Evolutionary conservation across 768 basidiomycete species (phyloP).

Genomic region (Pleurotus giganteus): DNA sequence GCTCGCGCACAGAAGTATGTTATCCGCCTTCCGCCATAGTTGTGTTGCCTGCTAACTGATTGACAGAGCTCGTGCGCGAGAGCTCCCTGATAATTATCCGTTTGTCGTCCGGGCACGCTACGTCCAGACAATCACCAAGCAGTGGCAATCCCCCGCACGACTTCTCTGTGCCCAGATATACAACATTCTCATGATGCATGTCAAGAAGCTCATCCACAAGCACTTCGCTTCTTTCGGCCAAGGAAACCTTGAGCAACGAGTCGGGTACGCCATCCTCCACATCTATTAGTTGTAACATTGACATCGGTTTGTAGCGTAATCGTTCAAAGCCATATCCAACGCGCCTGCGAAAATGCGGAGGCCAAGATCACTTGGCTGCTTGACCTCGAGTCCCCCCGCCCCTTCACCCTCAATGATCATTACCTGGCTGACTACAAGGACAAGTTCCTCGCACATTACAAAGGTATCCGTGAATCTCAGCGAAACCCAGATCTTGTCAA

Average conservation of each 20-base stretch:
- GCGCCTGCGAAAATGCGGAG: slow-evolving; percentile 36
- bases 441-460: slow-evolving; percentile 51
- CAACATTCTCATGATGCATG: slow-evolving; percentile 32
- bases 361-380: slow-evolving; percentile 47
- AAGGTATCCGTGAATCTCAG: slow-evolving; percentile 34
- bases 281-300: background rate
- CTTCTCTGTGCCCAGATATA: slow-evolving; percentile 41
- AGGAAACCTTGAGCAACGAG: slow-evolving; percentile 48
- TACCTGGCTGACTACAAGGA: slow-evolving; percentile 44
- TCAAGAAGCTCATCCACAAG: slow-evolving; percentile 38
- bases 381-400: slow-evolving; percentile 43
- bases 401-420: slow-evolving; percentile 51
- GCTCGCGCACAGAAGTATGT: slow-evolving; percentile 44
- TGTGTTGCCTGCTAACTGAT: background rate
- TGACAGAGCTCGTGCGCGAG: slow-evolving; percentile 72
- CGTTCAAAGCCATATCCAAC: slow-evolving; percentile 48
- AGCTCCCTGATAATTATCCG: slow-evolving; percentile 66
- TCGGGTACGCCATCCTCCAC: slow-evolving; percentile 29
- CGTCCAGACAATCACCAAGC: slow-evolving; percentile 39
- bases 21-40: background rate
- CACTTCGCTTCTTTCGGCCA: slow-evolving; percentile 56
- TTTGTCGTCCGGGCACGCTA: slow-evolving; percentile 56
- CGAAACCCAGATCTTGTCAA: slow-evolving; percentile 22
- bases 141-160: slow-evolving; percentile 50
- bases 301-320: slow-evolving; percentile 35